These are phyloP conservation scores for Cordyceps pruinosa DNA, from an alignment of 2,329 filamentous ascomycete species.

Conservation along the genomic window DNA sequence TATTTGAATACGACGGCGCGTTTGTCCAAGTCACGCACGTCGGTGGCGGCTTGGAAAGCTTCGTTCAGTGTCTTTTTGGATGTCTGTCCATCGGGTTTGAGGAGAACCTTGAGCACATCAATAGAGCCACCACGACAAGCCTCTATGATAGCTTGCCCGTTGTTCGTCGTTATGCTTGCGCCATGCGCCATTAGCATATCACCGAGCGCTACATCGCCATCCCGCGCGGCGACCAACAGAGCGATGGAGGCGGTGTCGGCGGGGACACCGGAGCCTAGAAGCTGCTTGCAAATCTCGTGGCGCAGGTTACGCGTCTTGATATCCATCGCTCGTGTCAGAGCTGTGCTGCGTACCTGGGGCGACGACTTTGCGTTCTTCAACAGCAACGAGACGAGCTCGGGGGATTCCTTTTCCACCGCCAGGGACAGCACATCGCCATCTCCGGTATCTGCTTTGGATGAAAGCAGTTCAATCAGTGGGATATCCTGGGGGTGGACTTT, in stretches of 20 bases:
- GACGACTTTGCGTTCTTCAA: conserved; percentile 32
- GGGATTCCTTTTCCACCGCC: conserved; percentile 38
- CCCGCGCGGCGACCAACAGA: conserved; percentile 43
- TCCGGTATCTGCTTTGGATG: conserved; percentile 39
- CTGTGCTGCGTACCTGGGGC: conserved; percentile 30
- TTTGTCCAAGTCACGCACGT: conserved; percentile 42
- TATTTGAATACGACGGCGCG: conserved; percentile 44
- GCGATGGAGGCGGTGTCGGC: conserved; percentile 41
- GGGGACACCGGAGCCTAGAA: conserved; percentile 41
- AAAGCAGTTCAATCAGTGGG: conserved; percentile 39
- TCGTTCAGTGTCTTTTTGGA: conserved; percentile 38
- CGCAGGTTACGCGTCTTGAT: conserved; percentile 33
- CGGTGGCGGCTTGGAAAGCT: conserved; percentile 49
- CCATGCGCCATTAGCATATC: conserved; percentile 45
- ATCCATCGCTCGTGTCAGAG: conserved; percentile 37
- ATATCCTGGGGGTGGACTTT: conserved; percentile 41
- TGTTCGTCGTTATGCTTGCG: conserved; percentile 42
- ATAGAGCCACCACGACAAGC: conserved; percentile 45
- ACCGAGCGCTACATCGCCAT: conserved; percentile 46
- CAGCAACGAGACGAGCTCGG: conserved; percentile 41
- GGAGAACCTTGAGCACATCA: conserved; percentile 43
- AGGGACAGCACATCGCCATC: conserved; percentile 43
- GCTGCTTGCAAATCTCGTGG: conserved; percentile 36
- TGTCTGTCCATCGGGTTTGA: conserved; percentile 34
- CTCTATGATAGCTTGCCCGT: conserved; percentile 47